These are phyloP conservation scores for Musa troglodytarum DNA, from an alignment of 176 grass and related monocot species.

Conservation along the genomic window DNA sequence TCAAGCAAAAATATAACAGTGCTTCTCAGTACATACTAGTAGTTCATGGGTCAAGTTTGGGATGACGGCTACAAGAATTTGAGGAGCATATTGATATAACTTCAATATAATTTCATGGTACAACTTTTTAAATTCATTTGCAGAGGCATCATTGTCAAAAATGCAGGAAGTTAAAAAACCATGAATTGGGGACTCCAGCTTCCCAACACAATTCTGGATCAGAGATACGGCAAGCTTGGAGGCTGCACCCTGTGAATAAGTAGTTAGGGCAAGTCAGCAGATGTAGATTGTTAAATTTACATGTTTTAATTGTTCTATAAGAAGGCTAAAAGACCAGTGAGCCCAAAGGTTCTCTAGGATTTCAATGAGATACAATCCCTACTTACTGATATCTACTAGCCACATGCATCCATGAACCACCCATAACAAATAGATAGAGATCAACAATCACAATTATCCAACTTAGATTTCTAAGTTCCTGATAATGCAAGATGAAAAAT, in stretches of 20 bases:
- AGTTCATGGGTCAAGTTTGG: conserved; percentile 77
- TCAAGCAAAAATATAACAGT: background rate
- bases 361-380: no score
- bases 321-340: no score
- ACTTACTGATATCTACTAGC: no score
- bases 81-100: conserved; percentile 72
- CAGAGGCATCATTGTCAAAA: conserved; percentile 37
- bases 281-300: background rate
- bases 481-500: no score
- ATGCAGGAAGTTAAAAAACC: conserved; percentile 56
- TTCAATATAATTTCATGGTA: conserved; percentile 83
- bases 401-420: no score
- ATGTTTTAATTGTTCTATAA: no score
- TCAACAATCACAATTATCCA: no score
- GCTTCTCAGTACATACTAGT: conserved; percentile 35
- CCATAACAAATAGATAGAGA: no score
- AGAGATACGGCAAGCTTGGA: conserved; percentile 61
- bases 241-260: conserved; percentile 50
- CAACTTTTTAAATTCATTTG: conserved; percentile 38
- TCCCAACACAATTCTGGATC: conserved; percentile 46
- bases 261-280: background rate
- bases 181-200: conserved; percentile 58
- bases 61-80: conserved; percentile 67
- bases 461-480: no score
- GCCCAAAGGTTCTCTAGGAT: no score